Percentiles rank a stretch among this genome's conserved stretches.
Conservation (phyloP, 306 rosid species). For the Prunus salicina region DNA sequence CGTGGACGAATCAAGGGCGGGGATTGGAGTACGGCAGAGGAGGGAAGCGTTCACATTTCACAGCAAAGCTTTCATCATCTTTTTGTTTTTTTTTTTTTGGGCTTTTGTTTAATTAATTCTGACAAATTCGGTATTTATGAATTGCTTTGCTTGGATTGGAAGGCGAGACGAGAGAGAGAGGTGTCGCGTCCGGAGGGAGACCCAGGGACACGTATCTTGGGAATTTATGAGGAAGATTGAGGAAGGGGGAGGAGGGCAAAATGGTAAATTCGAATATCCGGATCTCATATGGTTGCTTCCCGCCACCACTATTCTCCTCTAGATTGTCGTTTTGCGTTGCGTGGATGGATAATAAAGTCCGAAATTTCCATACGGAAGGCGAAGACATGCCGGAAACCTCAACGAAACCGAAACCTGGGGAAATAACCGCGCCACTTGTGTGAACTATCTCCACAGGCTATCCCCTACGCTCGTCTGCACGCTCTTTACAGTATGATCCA, state of each 20-base stretch:
- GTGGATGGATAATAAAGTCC: neutral
- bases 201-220: neutral
- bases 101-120: neutral
- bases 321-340: neutral
- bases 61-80: neutral
- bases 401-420: neutral
- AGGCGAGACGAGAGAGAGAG: conserved; percentile 26
- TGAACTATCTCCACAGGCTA: neutral
- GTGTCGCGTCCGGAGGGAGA: neutral
- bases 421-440: neutral
- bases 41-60: neutral
- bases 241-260: neutral
- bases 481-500: neutral
- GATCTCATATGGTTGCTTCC: conserved; percentile 19
- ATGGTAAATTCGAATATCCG: conserved; percentile 6
- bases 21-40: neutral
- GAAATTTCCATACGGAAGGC: neutral
- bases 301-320: conserved; percentile 28
- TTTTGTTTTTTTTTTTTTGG: neutral
- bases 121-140: neutral
- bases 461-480: neutral
- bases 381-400: neutral
- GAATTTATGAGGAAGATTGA: neutral
- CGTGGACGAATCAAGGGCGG: conserved; percentile 15
- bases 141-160: conserved; percentile 23